These are phyloP conservation scores for Trypanosomatidae sp. DNA, from an alignment of 208 protist genomes.

Conservation along the genomic window DNA sequence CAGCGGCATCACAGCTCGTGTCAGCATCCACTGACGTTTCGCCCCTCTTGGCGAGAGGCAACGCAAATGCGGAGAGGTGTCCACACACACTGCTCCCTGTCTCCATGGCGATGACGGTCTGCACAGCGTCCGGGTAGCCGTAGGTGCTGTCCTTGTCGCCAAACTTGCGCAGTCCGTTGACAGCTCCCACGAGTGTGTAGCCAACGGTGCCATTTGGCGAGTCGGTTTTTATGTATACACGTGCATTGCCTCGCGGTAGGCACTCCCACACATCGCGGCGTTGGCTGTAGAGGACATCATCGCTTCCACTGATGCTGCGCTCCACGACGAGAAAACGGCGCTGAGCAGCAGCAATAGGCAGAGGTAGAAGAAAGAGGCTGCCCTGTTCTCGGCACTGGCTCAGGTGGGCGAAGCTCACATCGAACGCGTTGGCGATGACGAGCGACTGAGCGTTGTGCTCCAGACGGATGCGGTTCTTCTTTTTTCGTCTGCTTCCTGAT, in stretches of 20 bases:
- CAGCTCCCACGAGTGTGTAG: conserved; percentile 28
- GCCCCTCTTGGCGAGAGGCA: background rate
- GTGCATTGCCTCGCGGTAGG: conserved; percentile 54
- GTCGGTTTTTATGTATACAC: conserved; percentile 26
- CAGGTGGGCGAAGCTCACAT: conserved; percentile 12
- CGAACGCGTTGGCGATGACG: conserved; percentile 26
- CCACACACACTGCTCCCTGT: conserved; percentile 60
- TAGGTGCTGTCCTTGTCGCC: conserved; percentile 36
- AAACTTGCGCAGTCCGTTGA: conserved; percentile 75
- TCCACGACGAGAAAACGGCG: conserved; percentile 45
- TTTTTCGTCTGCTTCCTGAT: background rate
- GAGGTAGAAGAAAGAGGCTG: conserved; percentile 24
- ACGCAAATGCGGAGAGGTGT: conserved; percentile 46
- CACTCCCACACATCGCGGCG: conserved; percentile 56
- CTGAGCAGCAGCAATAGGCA: too few relatives aligned
- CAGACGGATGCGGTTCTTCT: background rate
- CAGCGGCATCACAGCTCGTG: background rate
- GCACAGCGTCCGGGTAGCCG: conserved; percentile 29
- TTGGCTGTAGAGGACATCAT: conserved; percentile 54
- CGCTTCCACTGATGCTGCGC: conserved; percentile 51
- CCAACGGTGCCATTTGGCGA: background rate
- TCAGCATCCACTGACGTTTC: background rate
- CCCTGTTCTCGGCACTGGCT: conserved; percentile 26
- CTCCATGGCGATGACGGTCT: conserved; percentile 43
- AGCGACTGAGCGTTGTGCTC: conserved; percentile 12